A percentile compares a stretch with the other conserved stretches of the same genome.
Conservation (phyloP, 495 filamentous ascomycete species). For the Talaromyces trachyspermus region DNA sequence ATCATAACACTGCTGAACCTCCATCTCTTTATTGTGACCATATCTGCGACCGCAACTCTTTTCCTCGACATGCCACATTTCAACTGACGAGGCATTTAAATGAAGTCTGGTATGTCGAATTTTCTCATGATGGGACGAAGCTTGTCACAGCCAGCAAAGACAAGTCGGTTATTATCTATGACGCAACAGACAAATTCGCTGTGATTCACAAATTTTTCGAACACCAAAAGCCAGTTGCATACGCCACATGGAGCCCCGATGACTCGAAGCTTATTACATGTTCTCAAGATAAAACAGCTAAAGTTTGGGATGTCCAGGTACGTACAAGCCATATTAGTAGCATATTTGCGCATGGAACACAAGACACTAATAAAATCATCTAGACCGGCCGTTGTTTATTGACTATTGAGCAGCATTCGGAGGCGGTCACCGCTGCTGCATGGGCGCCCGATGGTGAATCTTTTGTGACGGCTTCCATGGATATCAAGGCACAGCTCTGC, state of each 20-base stretch:
- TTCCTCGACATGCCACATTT: conserved; percentile 59
- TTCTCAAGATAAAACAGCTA: conserved; percentile 62
- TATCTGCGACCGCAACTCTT: conserved; percentile 68
- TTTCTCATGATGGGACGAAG: conserved; percentile 81
- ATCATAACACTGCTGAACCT: conserved; percentile 72
- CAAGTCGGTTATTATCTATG: conserved; percentile 70
- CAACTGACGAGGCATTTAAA: conserved; percentile 69
- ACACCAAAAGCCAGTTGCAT: conserved; percentile 60
- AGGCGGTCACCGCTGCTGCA: conserved; percentile 77
- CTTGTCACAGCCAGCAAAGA: conserved; percentile 78
- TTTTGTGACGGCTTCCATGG: conserved; percentile 76
- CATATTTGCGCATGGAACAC: too few relatives aligned
- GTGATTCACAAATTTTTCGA: conserved; percentile 56
- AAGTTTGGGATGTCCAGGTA: conserved; percentile 74
- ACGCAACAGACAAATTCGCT: conserved; percentile 64
- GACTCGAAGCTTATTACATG: conserved; percentile 78
- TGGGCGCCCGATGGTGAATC: conserved; percentile 75
- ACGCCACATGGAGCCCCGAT: conserved; percentile 87
- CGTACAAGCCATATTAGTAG: conserved; percentile 23
- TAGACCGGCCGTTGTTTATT: conserved; percentile 65
- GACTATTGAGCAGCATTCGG: conserved; percentile 58
- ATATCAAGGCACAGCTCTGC: conserved; percentile 55
- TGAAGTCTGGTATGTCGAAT: conserved; percentile 86
- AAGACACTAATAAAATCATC: conserved; percentile 1
- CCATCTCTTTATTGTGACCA: conserved; percentile 90